Conservation (phyloP, 495 filamentous ascomycete genomes). For the Aspergillus indologenus region DNA sequence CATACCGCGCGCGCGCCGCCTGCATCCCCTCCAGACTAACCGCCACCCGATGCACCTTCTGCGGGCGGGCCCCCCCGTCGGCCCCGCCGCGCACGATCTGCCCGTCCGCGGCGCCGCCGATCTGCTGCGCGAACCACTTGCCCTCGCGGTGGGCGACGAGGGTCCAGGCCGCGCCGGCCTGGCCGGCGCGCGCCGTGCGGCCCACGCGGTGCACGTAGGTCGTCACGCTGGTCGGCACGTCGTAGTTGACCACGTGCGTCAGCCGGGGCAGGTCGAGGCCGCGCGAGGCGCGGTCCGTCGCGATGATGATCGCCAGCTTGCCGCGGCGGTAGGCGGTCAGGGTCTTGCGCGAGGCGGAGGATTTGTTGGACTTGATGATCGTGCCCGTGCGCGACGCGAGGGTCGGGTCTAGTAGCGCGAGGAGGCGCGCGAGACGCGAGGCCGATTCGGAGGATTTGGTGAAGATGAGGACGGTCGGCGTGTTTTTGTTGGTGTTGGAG, state of each 20-base stretch:
- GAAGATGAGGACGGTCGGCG: slow-evolving; percentile 67
- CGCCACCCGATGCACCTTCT: slow-evolving; percentile 43
- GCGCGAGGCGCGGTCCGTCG: slow-evolving; percentile 87
- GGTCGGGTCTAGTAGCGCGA: slow-evolving; percentile 63
- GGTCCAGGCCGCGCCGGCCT: slow-evolving; percentile 75
- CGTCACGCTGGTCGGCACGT: slow-evolving; percentile 73
- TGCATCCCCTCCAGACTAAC: slow-evolving; percentile 38
- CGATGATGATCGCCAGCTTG: slow-evolving; percentile 72
- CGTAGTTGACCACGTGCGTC: slow-evolving; percentile 90
- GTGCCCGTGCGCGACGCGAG: slow-evolving; percentile 58
- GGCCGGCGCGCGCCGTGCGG: slow-evolving; percentile 81
- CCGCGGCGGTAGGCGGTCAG: slow-evolving; percentile 60
- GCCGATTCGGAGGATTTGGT: slow-evolving; percentile 84
- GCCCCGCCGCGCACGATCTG: slow-evolving; percentile 39
- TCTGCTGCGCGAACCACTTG: slow-evolving; percentile 80
- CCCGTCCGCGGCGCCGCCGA: slow-evolving; percentile 48
- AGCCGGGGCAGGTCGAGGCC: slow-evolving; percentile 83
- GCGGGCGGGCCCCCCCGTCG: background rate
- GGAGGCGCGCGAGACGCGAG: slow-evolving; percentile 71
- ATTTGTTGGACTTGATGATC: slow-evolving; percentile 71
- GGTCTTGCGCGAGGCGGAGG: slow-evolving; percentile 58
- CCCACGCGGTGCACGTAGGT: slow-evolving; percentile 93
- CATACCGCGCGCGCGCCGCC: slow-evolving; percentile 56
- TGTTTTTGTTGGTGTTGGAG: background rate
- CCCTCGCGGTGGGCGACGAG: slow-evolving; percentile 74